These are phyloP conservation scores for Begonia fuchsioides DNA, from an alignment of 306 rosid genomes.

Conservation along the genomic window DNA sequence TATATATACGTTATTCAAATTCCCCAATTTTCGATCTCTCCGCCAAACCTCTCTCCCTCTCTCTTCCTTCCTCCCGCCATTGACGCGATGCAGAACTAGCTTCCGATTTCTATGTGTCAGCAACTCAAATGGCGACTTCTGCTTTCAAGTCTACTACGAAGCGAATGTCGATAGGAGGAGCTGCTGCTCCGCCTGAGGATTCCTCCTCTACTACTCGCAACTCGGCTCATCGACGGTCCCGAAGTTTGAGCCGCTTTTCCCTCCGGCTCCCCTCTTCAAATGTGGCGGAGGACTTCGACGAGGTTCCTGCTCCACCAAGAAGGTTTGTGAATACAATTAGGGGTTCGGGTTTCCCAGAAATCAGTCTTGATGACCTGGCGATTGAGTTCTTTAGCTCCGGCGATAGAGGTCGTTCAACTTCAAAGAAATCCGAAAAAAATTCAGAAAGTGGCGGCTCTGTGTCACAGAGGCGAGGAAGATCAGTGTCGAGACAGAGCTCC, in stretches of 20 bases:
- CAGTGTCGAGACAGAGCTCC: conserved; percentile 52
- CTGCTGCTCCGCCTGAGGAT: conserved; percentile 28
- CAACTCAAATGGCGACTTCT: conserved; percentile 53
- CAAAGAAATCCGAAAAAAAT: conserved; percentile 23
- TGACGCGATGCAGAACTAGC: conserved; percentile 4
- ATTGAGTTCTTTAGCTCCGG: conserved; percentile 71
- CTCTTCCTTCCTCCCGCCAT: conserved; percentile 7
- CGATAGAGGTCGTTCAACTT: conserved; percentile 36
- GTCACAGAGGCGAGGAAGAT: conserved; percentile 78
- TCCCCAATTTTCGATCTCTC: conserved; percentile 24
- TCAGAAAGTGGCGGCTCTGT: conserved; percentile 14
- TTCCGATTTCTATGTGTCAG: neutral
- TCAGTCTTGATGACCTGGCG: conserved; percentile 89
- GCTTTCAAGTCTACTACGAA: conserved; percentile 93
- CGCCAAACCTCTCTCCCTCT: conserved; percentile 25
- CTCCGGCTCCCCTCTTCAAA: conserved; percentile 20
- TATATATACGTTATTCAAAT: conserved; percentile 29
- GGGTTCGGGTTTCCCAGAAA: conserved; percentile 86
- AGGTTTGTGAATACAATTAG: conserved; percentile 73
- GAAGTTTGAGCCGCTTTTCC: conserved; percentile 73
- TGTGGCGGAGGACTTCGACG: conserved; percentile 15
- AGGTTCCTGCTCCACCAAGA: conserved; percentile 28
- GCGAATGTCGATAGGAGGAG: conserved; percentile 46
- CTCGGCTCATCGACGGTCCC: conserved; percentile 67
- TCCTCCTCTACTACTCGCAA: conserved; percentile 30